phyloP scores from a whole-genome alignment of 2,329 filamentous ascomycete species.

The Fusarium sp. region DNA sequence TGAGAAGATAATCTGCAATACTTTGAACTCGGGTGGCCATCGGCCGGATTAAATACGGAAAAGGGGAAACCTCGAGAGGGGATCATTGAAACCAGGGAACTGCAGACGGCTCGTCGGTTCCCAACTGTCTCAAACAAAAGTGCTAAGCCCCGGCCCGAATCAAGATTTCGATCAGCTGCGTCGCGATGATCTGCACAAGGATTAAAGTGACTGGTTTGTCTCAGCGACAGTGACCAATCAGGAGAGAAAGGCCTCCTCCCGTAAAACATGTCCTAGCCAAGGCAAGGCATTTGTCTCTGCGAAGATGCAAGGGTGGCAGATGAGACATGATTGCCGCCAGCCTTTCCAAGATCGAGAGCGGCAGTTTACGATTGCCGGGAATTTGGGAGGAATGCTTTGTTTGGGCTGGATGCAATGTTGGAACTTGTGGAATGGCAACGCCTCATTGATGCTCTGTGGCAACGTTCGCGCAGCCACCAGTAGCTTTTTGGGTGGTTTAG shows the following conservation, averaged over 20 bases:
- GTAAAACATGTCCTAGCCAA: neutral
- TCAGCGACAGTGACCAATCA: neutral
- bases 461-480: neutral
- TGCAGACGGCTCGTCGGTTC: neutral
- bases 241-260: rapidly evolving
- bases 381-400: neutral
- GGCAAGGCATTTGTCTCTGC: neutral
- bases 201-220: neutral
- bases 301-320: rapidly evolving
- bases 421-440: neutral
- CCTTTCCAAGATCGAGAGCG: rapidly evolving
- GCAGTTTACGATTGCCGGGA: rapidly evolving
- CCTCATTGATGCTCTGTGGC: too few relatives aligned
- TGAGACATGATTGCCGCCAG: neutral
- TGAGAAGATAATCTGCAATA: neutral
- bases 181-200: neutral
- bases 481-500: too few relatives aligned
- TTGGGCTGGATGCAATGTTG: neutral
- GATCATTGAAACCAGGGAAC: neutral
- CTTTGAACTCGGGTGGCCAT: neutral
- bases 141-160: neutral
- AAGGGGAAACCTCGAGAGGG: rapidly evolving
- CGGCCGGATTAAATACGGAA: neutral
- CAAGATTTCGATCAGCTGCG: neutral
- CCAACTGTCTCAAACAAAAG: neutral